Conservation (phyloP, 257 asterid genomes). For the Gentiana straminea region DNA sequence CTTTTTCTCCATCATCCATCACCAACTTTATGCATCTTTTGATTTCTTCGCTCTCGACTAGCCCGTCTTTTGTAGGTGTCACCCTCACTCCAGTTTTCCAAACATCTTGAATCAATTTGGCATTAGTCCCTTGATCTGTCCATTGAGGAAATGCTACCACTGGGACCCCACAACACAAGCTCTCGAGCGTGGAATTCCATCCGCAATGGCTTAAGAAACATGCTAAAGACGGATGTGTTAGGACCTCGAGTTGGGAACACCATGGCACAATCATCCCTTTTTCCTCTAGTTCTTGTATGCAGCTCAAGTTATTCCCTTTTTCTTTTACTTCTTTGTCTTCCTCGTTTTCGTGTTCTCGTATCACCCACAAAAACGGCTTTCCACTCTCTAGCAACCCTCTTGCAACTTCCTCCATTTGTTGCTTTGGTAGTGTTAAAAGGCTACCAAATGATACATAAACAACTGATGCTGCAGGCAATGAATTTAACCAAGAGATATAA, state of each 20-base stretch:
- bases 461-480: conserved; percentile 14
- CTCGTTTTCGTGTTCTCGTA: not conserved
- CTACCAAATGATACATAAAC: conserved; percentile 13
- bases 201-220: conserved; percentile 53
- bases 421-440: not conserved
- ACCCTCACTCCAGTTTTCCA: too few species aligned
- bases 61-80: too few species aligned
- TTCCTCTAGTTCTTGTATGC: conserved; percentile 3
- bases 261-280: conserved; percentile 22
- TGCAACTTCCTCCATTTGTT: not conserved
- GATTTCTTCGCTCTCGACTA: too few species aligned
- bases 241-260: conserved; percentile 49
- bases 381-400: not conserved
- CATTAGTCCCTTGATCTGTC: too few species aligned
- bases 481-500: conserved; percentile 21
- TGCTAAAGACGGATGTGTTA: conserved; percentile 35
- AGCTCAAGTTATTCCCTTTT: not conserved
- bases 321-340: not conserved
- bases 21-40: too few species aligned
- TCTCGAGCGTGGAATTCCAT: conserved; percentile 4
- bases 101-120: too few species aligned
- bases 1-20: too few species aligned
- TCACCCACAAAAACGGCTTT: not conserved
- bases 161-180: not conserved
- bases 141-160: too few species aligned